Evolutionary conservation across 305 asterid genomes (phyloP).

Genomic region (Rubia peregrina): DNA sequence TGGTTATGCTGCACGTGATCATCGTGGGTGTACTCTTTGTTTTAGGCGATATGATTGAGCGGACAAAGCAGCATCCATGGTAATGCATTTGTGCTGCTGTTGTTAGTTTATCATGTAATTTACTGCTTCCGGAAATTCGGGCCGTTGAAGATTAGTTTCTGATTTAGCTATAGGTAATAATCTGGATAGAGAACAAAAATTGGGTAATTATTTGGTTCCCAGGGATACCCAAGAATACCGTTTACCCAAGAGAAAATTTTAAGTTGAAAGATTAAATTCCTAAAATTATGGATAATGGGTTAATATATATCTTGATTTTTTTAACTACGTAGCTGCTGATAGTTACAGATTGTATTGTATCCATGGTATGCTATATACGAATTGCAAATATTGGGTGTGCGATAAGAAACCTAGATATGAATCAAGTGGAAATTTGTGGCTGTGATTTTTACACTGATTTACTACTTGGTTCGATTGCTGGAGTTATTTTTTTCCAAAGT

Average conservation of each 20-base stretch:
- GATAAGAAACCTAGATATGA: neutral
- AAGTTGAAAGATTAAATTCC: too few relatives aligned
- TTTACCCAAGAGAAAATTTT: too few relatives aligned
- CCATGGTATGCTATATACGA: too few relatives aligned
- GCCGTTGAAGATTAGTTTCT: neutral
- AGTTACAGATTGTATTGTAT: too few relatives aligned
- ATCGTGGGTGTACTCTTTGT: slow-evolving; percentile 50
- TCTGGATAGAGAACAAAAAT: neutral
- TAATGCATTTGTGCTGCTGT: slow-evolving; percentile 21
- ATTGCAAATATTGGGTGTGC: neutral
- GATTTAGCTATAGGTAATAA: neutral
- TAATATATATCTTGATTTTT: too few relatives aligned
- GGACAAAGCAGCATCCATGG: slow-evolving; percentile 64
- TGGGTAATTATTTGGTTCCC: neutral
- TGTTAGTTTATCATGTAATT: neutral
- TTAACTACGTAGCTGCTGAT: too few relatives aligned
- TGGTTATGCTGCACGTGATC: slow-evolving; percentile 74
- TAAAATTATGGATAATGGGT: too few relatives aligned
- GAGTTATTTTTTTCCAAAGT: neutral
- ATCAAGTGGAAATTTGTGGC: neutral
- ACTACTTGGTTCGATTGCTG: neutral
- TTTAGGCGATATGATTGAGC: slow-evolving; percentile 52
- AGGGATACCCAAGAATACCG: too few relatives aligned
- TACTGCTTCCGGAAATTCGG: neutral
- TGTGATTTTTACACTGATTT: neutral